Percentiles rank a stretch among this genome's conserved stretches.
These are phyloP conservation scores for Raphanus hybrid DNA, from an alignment of 441 rosid species.

Conservation along the genomic window DNA sequence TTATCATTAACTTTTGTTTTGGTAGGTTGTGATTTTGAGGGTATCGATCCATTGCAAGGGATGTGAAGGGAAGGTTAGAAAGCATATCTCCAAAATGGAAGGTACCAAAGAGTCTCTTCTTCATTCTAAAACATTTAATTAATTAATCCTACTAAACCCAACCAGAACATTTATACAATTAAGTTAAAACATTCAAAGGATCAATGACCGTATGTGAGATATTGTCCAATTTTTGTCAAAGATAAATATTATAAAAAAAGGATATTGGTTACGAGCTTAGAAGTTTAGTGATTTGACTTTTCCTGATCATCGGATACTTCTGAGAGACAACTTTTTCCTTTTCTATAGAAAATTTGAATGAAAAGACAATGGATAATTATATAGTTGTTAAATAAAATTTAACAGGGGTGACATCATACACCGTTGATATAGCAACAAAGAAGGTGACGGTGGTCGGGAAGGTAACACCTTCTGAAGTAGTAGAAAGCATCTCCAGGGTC, in stretches of 20 bases:
- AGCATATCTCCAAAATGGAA: slow-evolving; percentile 94
- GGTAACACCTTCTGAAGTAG: slow-evolving; percentile 69
- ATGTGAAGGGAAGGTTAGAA: slow-evolving; percentile 93
- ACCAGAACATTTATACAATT: neutral
- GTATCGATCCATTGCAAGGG: slow-evolving; percentile 97
- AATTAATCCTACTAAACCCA: slow-evolving; percentile 1
- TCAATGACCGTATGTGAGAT: slow-evolving; percentile 14
- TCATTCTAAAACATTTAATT: neutral
- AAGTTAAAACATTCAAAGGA: slow-evolving; percentile 9
- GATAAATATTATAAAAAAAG: neutral
- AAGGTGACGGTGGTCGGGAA: slow-evolving; percentile 85
- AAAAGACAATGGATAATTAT: neutral
- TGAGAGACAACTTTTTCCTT: slow-evolving; percentile 21
- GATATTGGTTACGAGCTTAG: slow-evolving; percentile 28
- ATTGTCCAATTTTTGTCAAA: neutral
- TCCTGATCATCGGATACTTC: slow-evolving; percentile 30
- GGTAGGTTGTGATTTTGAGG: slow-evolving; percentile 83
- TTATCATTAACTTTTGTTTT: neutral
- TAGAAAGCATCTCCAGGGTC: slow-evolving; percentile 71
- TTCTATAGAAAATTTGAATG: neutral
- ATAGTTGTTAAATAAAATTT: slow-evolving; percentile 12
- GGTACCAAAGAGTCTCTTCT: slow-evolving; percentile 47
- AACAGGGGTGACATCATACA: slow-evolving; percentile 86
- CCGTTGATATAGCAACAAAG: slow-evolving; percentile 79
- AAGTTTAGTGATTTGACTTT: slow-evolving; percentile 38